These are phyloP conservation scores for Xylaria sp. DNA, from an alignment of 2,329 filamentous ascomycete genomes.

Conservation along the genomic window DNA sequence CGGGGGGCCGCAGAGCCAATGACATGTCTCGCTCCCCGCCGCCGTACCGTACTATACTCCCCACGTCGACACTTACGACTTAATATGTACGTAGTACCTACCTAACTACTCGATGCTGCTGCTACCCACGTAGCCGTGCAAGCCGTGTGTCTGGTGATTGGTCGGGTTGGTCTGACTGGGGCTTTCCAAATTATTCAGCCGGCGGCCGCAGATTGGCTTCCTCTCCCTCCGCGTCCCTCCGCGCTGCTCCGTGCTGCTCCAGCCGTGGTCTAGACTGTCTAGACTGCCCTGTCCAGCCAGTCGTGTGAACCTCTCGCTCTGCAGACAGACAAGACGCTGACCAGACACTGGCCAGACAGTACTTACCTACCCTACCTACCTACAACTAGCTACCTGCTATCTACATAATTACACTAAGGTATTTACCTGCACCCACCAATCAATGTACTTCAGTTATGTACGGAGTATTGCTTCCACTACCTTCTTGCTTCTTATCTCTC, in stretches of 20 bases:
- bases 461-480: constrained; percentile 1
- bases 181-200: constrained; percentile 40
- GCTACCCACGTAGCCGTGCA: constrained; percentile 34
- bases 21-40: constrained; percentile 9
- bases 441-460: neutral
- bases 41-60: constrained; percentile 11
- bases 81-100: neutral
- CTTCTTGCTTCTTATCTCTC: constrained; percentile 33
- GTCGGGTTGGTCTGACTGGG: constrained; percentile 20
- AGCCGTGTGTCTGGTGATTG: constrained; percentile 34
- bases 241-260: constrained; percentile 27
- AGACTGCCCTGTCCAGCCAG: constrained; percentile 34
- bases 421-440: neutral
- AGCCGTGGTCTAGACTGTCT: constrained; percentile 39
- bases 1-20: constrained; percentile 28
- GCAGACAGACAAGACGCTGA: constrained; percentile 28
- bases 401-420: no score
- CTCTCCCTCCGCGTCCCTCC: constrained; percentile 6
- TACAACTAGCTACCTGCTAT: neutral
- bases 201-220: constrained; percentile 38
- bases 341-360: neutral
- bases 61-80: neutral
- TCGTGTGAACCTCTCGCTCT: constrained; percentile 29
- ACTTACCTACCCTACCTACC: no score
- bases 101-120: neutral